A percentile compares a stretch with the other conserved stretches of the same genome.
These are phyloP conservation scores for Craterostigma plantagineum DNA, from an alignment of 257 asterid genomes.

Conservation along the genomic window DNA sequence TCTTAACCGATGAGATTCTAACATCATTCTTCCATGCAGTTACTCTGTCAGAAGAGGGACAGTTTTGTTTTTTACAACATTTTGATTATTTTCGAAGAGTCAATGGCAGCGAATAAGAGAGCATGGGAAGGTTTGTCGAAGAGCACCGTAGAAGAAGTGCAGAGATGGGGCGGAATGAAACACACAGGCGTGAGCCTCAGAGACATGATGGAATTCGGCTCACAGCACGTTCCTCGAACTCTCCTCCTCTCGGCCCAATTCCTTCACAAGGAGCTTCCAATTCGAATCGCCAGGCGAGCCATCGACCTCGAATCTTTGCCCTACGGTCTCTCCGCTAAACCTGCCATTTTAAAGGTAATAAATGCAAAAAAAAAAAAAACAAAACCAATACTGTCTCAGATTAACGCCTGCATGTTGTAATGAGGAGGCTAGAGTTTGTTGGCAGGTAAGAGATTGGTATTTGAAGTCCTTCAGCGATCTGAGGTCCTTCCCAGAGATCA, in stretches of 20 bases:
- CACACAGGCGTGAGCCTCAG: constrained; percentile 81
- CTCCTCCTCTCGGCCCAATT: constrained; percentile 73
- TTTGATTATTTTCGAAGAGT: no score
- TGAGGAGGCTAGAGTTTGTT: no score
- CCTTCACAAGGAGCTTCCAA: constrained; percentile 77
- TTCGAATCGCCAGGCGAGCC: constrained; percentile 78
- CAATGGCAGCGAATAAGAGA: constrained; percentile 70
- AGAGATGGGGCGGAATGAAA: constrained; percentile 59
- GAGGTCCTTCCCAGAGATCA: constrained; percentile 53
- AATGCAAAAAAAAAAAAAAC: no score
- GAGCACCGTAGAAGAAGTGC: constrained; percentile 44
- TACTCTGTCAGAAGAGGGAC: no score
- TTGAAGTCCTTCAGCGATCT: constrained; percentile 90
- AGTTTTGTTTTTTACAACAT: no score
- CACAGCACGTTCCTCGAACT: constrained; percentile 40
- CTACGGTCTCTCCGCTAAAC: constrained; percentile 54
- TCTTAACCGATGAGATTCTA: no score
- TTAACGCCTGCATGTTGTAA: no score
- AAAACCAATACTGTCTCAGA: no score
- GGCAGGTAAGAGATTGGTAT: constrained; percentile 68
- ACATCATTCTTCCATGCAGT: no score
- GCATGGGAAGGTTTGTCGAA: constrained; percentile 31
- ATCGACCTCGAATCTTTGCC: constrained; percentile 76
- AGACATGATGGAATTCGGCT: constrained; percentile 90
- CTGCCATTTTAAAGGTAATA: constrained; percentile 75